Conservation (phyloP, 805 yeast genomes). For the Candida berthetii region DNA sequence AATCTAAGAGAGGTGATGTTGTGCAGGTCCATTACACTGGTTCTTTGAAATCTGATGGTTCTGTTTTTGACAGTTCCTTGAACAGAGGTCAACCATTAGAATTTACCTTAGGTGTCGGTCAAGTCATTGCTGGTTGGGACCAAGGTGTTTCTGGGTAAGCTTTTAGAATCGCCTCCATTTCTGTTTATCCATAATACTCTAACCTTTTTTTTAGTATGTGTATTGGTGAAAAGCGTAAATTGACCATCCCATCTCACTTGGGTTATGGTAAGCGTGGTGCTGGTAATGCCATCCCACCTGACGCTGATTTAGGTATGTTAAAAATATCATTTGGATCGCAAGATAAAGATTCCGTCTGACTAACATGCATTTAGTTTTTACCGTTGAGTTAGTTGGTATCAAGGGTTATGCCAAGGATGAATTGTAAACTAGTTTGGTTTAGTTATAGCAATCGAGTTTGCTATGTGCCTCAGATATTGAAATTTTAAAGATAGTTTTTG, state of each 20-base stretch:
- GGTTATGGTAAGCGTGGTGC: constrained; percentile 78
- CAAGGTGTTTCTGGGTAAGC: constrained; percentile 57
- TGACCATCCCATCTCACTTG: constrained; percentile 71
- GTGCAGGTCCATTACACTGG: constrained; percentile 82
- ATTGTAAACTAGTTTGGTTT: not conserved
- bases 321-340: not conserved
- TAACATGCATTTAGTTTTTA: constrained; percentile 42
- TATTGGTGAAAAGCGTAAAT: constrained; percentile 76
- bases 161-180: not conserved
- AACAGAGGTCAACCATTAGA: constrained; percentile 59
- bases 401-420: constrained; percentile 22
- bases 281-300: constrained; percentile 73
- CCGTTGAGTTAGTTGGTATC: constrained; percentile 58
- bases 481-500: too few relatives aligned
- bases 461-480: too few relatives aligned
- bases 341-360: not conserved
- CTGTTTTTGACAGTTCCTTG: constrained; percentile 70
- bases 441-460: too few relatives aligned
- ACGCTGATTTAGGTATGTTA: constrained; percentile 46
- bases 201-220: constrained; percentile 47
- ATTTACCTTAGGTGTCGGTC: constrained; percentile 72
- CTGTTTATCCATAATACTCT: too few relatives aligned
- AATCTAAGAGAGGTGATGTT: constrained; percentile 58
- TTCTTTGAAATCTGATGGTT: constrained; percentile 49
- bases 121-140: constrained; percentile 90